Evolutionary conservation across 148 eudicot genomes (phyloP), one percentile per base, ranked within the genome.

Genomic region (Cornus kousa): DNA sequence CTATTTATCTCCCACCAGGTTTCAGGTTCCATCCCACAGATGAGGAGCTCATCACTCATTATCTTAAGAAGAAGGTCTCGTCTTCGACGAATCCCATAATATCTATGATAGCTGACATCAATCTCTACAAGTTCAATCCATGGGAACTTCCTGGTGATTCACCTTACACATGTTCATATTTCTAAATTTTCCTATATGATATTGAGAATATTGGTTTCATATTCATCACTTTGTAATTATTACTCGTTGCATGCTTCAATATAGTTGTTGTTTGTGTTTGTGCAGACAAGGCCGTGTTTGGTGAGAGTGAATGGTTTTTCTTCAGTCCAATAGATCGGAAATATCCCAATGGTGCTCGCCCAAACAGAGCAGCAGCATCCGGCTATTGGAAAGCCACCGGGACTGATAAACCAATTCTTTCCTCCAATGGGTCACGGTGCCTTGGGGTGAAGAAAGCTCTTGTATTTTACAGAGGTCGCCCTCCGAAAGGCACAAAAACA

Each of bases 311-410:
- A 48, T 84, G 83, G 86, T 84, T 68, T 55, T 84, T 80, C 79
- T 84, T 84, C 39, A 80, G 81, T 12, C 79, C 81, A 1, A 81
- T 80, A 19, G 86, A 84, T 74, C 23, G 83, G 76, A 84, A 84
- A 71, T 84, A 84, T 53, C 83, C 83, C 6, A 84, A 84, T 57
- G 86, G 86, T 33, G 81, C 69, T 48, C 78, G 86, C 0, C 83
- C 86, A 17, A 84, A 84, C 77, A 72, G 86, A 39, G 71, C 83
- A 0, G 83, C 86, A 2, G 80, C 55, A 24, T 73, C 53, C 0
- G 83, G 86, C 13, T 83, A 83, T 37, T 83, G 86, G 86, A 83
- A 83, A 72, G 82, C 86, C 60, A 83, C 82, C 5, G 80, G 86
- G 35, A 80, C 77, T 0, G 81, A 80, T 48, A 83, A 77, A 35